A percentile compares a stretch with the other conserved stretches of the same genome.
These are phyloP conservation scores for Boletus fagicola DNA, from an alignment of 768 basidiomycete genomes.

Conservation along the genomic window DNA sequence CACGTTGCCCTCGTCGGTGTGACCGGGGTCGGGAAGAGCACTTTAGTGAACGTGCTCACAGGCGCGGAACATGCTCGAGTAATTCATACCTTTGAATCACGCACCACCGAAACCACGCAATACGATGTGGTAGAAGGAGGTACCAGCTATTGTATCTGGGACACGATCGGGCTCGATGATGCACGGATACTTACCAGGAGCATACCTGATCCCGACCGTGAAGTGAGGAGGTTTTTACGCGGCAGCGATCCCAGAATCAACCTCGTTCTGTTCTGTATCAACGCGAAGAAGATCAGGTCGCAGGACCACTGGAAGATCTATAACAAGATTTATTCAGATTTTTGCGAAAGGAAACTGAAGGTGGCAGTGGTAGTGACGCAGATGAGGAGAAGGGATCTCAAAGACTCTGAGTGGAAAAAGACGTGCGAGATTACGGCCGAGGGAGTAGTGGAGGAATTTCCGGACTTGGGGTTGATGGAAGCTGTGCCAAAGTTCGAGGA, in stretches of 20 bases:
- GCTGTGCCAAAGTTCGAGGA: constrained; percentile 14
- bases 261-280: constrained; percentile 24
- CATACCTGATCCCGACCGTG: constrained; percentile 14
- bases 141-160: constrained; percentile 19
- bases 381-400: not conserved
- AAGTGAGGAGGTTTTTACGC: constrained; percentile 17
- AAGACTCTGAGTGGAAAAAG: constrained; percentile 13
- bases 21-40: constrained; percentile 30
- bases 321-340: constrained; percentile 15
- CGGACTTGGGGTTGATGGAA: constrained; percentile 15
- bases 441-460: constrained; percentile 8
- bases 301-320: constrained; percentile 21
- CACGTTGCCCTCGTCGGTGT: constrained; percentile 23
- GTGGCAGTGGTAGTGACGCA: constrained; percentile 21
- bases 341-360: constrained; percentile 6
- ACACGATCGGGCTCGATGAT: constrained; percentile 27
- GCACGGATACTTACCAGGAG: too few species aligned
- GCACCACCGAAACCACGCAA: constrained; percentile 5
- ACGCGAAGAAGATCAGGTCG: constrained; percentile 16
- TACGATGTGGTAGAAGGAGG: constrained; percentile 10
- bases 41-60: constrained; percentile 25
- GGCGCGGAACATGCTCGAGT: constrained; percentile 13
- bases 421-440: constrained; percentile 8
- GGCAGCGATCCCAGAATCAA: constrained; percentile 8
- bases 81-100: constrained; percentile 18